These are phyloP conservation scores for Recurvomyces mirabilis DNA, from an alignment of 495 filamentous ascomycete species.

Conservation along the genomic window DNA sequence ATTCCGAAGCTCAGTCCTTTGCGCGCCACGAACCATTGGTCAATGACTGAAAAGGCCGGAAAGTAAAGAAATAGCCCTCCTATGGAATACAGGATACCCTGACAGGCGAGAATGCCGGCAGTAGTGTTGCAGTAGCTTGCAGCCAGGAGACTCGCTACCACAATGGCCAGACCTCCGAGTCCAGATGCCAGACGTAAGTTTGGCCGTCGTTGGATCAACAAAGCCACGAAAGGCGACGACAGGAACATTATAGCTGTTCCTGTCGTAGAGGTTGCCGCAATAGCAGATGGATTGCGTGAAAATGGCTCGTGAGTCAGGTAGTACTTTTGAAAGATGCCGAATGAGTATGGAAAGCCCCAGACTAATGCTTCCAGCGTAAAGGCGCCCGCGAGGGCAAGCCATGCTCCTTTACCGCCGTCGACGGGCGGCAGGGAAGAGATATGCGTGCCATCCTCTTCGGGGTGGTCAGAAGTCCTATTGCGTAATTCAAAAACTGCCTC, in stretches of 20 bases:
- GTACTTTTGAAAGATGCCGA: constrained; percentile 50
- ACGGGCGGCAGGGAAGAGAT: background rate
- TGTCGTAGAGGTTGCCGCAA: constrained; percentile 43
- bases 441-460: background rate
- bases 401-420: constrained; percentile 53
- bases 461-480: no score
- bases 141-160: constrained; percentile 25
- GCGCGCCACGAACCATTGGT: constrained; percentile 45
- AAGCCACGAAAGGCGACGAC: constrained; percentile 31
- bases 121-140: constrained; percentile 38
- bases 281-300: constrained; percentile 27
- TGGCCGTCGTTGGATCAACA: constrained; percentile 24
- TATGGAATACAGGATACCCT: constrained; percentile 43
- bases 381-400: constrained; percentile 50
- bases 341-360: constrained; percentile 59
- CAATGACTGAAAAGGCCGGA: constrained; percentile 37
- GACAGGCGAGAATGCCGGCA: constrained; percentile 39
- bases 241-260: constrained; percentile 43
- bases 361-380: constrained; percentile 55
- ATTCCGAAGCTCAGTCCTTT: constrained; percentile 48
- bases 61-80: constrained; percentile 39
- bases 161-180: constrained; percentile 30
- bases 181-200: constrained; percentile 20
- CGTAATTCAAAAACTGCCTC: no score
- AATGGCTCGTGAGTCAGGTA: constrained; percentile 40